Base-by-base conservation (phyloP, 495 filamentous ascomycete species). In the Hypomontagnella submonticulosa region DNA sequence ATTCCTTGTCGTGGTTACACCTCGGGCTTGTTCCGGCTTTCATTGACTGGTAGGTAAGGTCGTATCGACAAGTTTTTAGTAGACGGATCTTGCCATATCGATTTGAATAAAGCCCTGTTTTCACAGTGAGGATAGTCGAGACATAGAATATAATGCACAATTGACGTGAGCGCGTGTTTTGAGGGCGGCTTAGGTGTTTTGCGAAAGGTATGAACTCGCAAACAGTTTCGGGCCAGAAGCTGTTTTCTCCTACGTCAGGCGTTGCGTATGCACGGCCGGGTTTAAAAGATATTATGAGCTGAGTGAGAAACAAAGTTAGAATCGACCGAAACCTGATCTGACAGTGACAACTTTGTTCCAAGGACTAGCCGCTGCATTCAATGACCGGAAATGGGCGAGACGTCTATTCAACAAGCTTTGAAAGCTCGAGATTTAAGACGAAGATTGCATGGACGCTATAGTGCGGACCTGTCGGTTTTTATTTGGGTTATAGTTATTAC, bases 1-100 rank as follows among this genome's bases (percentile, higher is more conserved):
- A 44, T 19, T 55, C 60, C 54, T 43, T 49, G n/a, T 32, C 38
- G 43, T 55, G 33, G 59, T 44, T 54, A 54, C 54, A 50, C 56
- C 41, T 69, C 44, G 38, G 16, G 40, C 30, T 41, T 56, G 36
- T 7, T 43, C 30, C 47, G 47, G 46, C 23, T 13, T 34, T 57
- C 48, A 58, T 42, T n/a, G 15, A 56, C 43, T 20, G 3, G 12
- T 23, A 23, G 48, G 9, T 44, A 12, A 38, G 36, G n/a, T 42
- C 19, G 46, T 16, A 15, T 32, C 32, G 10, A 44, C 9, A 46
- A 18, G 12, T 30, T 38, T 18, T 20, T 36, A 8, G 16, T 41
- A 63, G 19, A 37, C 32, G 23, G 30, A 3, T 44, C 16, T 57
- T 4, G 32, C 13, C 46, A 48, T 37, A 32, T 51, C 12, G 19